Percentiles rank a stretch among this genome's conserved stretches.
Conservation (phyloP, 768 basidiomycete genomes). For the Termitomyces sp. region DNA sequence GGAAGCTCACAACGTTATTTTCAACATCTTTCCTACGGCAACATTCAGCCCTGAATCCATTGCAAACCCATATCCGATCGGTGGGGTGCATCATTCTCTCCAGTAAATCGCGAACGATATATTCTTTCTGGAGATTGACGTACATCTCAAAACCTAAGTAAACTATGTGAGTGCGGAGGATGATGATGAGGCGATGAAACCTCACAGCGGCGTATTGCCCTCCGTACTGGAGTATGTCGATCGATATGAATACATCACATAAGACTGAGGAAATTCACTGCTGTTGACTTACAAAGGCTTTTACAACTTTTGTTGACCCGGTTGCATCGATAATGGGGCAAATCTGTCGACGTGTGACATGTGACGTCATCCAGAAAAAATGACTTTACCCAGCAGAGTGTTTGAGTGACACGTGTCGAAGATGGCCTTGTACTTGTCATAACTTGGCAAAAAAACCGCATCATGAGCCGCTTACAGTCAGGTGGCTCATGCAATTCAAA, state of each 20-base stretch:
- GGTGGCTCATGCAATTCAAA: neutral
- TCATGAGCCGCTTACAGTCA: neutral
- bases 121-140: too few relatives aligned
- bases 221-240: neutral
- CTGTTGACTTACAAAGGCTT: neutral
- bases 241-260: too few relatives aligned
- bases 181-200: neutral
- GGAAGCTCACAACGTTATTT: slow-evolving; percentile 1
- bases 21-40: neutral
- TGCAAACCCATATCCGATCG: neutral
- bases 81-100: neutral
- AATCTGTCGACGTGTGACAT: neutral
- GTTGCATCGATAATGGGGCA: slow-evolving; percentile 2
- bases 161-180: neutral
- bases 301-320: neutral
- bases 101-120: neutral
- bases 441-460: neutral
- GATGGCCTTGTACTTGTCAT: neutral
- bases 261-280: neutral
- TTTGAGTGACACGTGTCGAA: slow-evolving; percentile 3
- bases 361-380: neutral
- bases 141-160: neutral
- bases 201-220: neutral
- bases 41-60: neutral
- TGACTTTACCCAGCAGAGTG: neutral